These are phyloP conservation scores for Boechera stricta DNA, from an alignment of 345 rosid species.

Conservation along the genomic window DNA sequence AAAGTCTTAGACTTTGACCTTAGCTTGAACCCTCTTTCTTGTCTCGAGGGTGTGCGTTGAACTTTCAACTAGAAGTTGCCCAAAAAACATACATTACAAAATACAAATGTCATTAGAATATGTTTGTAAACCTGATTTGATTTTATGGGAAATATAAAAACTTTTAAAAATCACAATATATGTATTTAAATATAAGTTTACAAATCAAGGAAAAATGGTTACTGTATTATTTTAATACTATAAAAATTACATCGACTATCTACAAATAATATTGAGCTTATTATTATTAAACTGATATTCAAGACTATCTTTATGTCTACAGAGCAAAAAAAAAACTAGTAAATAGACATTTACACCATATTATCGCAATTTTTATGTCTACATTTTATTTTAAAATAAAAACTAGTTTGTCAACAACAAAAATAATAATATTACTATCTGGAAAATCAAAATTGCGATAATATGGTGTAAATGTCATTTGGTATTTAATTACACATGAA, in stretches of 20 bases:
- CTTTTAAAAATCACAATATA: too few species aligned
- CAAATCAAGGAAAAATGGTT: too few species aligned
- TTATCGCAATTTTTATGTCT: neutral
- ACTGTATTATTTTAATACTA: too few species aligned
- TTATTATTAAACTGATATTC: neutral
- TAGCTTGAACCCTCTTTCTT: neutral
- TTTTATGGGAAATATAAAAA: too few species aligned
- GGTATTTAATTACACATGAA: neutral
- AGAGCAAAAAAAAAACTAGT: neutral
- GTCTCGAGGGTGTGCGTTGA: slow-evolving; percentile 1
- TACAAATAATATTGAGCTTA: neutral
- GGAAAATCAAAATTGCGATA: neutral
- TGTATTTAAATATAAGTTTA: too few species aligned
- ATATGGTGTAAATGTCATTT: neutral
- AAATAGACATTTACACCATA: neutral
- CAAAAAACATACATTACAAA: too few species aligned
- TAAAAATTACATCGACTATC: too few species aligned
- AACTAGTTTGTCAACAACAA: neutral
- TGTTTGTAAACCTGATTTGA: too few species aligned
- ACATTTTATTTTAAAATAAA: neutral
- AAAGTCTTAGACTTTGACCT: neutral
- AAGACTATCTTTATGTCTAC: neutral
- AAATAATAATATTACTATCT: neutral
- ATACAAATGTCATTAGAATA: too few species aligned
- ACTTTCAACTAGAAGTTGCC: too few species aligned